These are phyloP conservation scores for Deinandra increscens DNA, from an alignment of 129 eudicot genomes.

Conservation along the genomic window DNA sequence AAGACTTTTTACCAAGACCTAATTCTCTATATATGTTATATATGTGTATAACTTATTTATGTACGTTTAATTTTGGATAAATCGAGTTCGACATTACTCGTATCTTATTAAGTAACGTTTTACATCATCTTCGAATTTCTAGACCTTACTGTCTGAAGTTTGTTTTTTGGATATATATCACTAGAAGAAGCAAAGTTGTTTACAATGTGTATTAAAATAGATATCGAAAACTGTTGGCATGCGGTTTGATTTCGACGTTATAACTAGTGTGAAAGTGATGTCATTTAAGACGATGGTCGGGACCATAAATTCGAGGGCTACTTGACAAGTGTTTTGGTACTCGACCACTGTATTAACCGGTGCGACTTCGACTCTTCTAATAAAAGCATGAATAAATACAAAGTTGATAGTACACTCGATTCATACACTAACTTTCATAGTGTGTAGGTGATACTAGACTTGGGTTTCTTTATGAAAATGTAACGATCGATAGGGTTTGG, in stretches of 20 bases:
- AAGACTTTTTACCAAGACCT: too few species aligned
- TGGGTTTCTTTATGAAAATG: background rate
- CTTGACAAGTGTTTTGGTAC: background rate
- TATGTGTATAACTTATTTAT: background rate
- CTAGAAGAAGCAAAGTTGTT: background rate
- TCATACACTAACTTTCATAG: background rate
- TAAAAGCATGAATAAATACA: background rate
- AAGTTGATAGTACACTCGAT: background rate
- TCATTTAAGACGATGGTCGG: constrained; percentile 7
- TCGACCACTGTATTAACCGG: background rate
- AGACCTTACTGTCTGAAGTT: too few species aligned
- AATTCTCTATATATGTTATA: too few species aligned
- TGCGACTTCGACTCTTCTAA: background rate
- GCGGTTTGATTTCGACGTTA: background rate
- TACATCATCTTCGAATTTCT: too few species aligned
- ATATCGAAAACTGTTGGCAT: constrained; percentile 11
- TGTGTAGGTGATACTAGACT: background rate
- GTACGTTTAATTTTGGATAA: background rate
- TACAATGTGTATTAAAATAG: background rate
- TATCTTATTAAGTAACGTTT: too few species aligned
- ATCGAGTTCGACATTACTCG: too few species aligned
- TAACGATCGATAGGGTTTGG: constrained; percentile 13
- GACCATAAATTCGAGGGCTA: background rate
- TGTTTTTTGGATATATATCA: background rate
- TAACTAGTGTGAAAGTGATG: background rate